phyloP scores from a whole-genome alignment of 495 filamentous ascomycete genomes.

The Penicillium canescens region DNA sequence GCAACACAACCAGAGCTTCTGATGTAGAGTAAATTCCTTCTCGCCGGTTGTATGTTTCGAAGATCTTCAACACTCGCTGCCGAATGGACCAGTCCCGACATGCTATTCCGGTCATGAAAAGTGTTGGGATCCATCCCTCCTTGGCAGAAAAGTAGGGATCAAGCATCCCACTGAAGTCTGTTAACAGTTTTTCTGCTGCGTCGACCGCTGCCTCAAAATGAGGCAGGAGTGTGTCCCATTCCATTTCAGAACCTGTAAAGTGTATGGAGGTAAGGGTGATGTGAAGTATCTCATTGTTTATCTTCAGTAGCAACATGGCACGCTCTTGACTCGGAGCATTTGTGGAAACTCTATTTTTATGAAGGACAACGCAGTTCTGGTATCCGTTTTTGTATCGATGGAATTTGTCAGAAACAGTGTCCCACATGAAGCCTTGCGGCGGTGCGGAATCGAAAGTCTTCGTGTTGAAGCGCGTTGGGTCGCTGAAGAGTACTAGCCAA shows the following conservation, averaged over 20 bases:
- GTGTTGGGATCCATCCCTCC: background rate
- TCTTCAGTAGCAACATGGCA: background rate
- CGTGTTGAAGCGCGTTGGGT: background rate
- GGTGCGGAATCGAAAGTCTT: background rate
- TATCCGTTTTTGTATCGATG: background rate
- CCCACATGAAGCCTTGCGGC: background rate
- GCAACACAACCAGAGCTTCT: background rate
- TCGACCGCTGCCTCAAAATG: background rate
- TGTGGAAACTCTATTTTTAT: background rate
- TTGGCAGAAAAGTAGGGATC: constrained; percentile 6
- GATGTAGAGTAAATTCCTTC: background rate
- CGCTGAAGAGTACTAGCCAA: background rate
- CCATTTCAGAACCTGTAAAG: background rate
- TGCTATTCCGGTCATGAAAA: constrained; percentile 7
- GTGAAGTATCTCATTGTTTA: background rate
- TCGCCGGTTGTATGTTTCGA: constrained; percentile 1
- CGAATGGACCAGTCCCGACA: constrained; percentile 13
- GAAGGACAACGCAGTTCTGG: background rate
- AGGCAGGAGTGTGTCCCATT: constrained; percentile 2
- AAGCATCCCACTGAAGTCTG: background rate
- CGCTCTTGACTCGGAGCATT: background rate
- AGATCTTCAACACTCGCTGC: constrained; percentile 1
- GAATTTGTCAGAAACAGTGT: background rate
- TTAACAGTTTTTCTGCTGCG: background rate
- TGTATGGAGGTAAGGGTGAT: background rate